Percentiles rank a stretch among this genome's conserved stretches.
Evolutionary conservation across 371 early-diverging fungal species (phyloP).

Genomic region (Haplosporangium sp.): DNA sequence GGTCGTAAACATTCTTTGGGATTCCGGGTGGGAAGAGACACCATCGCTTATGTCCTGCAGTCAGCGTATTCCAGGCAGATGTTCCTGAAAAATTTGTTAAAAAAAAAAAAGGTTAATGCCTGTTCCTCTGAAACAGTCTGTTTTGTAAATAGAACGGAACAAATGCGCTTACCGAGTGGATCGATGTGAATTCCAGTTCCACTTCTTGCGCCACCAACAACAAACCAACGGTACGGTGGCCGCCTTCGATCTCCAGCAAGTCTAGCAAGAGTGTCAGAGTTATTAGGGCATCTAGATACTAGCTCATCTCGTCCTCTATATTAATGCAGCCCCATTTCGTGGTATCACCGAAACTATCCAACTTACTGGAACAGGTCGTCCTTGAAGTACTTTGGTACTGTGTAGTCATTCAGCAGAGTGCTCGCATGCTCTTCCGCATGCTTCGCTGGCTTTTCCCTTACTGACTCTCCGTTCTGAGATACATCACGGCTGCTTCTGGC

Average conservation of each 20-base stretch:
- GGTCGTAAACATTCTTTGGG: conserved; percentile 65
- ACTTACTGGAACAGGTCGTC: conserved; percentile 77
- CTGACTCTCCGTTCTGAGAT: not conserved
- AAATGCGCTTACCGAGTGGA: conserved; percentile 58
- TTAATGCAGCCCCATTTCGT: too few species aligned
- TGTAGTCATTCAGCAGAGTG: conserved; percentile 72
- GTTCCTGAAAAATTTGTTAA: conserved; percentile 54
- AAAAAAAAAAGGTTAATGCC: not conserved
- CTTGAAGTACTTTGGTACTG: conserved; percentile 77
- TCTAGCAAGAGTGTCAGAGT: conserved; percentile 9
- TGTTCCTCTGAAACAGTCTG: not conserved
- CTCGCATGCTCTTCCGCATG: conserved; percentile 51
- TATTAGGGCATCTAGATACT: too few species aligned
- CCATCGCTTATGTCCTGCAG: conserved; percentile 79
- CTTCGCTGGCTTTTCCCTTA: conserved; percentile 21
- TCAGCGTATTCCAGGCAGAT: conserved; percentile 75
- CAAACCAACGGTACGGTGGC: conserved; percentile 77
- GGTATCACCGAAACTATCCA: not conserved
- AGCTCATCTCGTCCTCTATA: too few species aligned
- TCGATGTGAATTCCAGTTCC: conserved; percentile 78
- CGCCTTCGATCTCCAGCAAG: conserved; percentile 70
- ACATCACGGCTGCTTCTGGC: conserved; percentile 5
- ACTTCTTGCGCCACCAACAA: conserved; percentile 72
- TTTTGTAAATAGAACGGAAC: not conserved
- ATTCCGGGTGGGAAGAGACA: conserved; percentile 77